Base-by-base conservation (phyloP, 208 protist genomes). In the Herpetomonas tarakana region DNA sequence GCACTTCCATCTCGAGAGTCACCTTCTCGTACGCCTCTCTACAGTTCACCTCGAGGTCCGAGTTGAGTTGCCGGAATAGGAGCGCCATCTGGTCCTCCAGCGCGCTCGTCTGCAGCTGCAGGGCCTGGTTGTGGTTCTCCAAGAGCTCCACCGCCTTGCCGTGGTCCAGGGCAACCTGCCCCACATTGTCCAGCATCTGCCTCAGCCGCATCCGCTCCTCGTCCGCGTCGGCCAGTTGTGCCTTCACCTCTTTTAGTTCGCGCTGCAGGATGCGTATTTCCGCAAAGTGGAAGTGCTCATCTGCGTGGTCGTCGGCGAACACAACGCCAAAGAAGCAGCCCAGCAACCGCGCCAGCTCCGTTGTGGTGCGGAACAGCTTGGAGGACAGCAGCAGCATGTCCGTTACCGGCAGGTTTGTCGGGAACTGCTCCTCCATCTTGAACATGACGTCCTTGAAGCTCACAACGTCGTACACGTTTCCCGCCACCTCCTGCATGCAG, bases 31-130 rank as follows among this genome's bases (percentile, higher is more conserved):
- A 88, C 19, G 78, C 80, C 1, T 89, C 77, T 41, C 83, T 90
- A 72, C 83, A 92, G 61, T 88, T 77, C 19, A 58, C 65, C 56
- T 93, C 72, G 1, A 95, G 61, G 16, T 94, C 89, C 1, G 76
- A 70, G 65, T 93, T 93, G 6, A 97, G 61, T 45, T 94, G 89
- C 11, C 91, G 82, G 50, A 97, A 96, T 1, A 97, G 83, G 47
- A 94, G 58, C 50, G 87, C 87, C 92, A 97, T 97, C 54, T 97
- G 89, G 59, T 97, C 92, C 68, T 97, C 83, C 19, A 96, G 57
- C 14, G 78, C 88, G 21, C 45, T 91, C 22, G 79, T 92, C 30
- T 92, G 87, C 41, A 91, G 74, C 62, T 91, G 80, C 30, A 96
- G 73, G 19, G 78, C 84, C 18, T 78, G 64, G 65, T 93, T 94